Percentiles rank a stretch among this genome's conserved stretches.
Evolutionary conservation across 305 asterid genomes (phyloP).

Genomic region (Fraxinus platypoda): DNA sequence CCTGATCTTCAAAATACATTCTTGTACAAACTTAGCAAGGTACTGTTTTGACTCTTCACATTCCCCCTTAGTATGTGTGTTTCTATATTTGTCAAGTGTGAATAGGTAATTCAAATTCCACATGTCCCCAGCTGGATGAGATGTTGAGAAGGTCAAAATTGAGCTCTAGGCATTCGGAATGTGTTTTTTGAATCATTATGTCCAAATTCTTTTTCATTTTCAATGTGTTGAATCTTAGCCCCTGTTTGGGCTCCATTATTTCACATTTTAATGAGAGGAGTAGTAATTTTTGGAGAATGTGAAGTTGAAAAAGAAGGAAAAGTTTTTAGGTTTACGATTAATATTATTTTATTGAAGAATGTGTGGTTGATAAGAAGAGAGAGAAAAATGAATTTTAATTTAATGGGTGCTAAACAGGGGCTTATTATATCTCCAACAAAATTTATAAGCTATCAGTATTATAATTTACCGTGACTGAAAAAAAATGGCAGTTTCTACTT

Average conservation of each 20-base stretch:
- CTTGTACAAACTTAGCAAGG: constrained; percentile 86
- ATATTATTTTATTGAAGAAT: not conserved
- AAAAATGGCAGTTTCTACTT: not conserved
- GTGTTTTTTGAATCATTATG: not conserved
- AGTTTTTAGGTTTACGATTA: not conserved
- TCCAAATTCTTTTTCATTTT: not conserved
- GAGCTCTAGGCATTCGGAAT: constrained; percentile 11
- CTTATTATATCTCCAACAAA: not conserved
- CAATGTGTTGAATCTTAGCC: not conserved
- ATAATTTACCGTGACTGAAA: not conserved
- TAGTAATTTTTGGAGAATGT: not conserved
- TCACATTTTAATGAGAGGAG: not conserved
- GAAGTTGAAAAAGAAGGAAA: not conserved
- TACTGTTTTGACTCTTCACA: constrained; percentile 26
- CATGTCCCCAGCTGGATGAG: constrained; percentile 1
- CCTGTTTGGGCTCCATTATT: not conserved
- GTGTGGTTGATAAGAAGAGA: not conserved
- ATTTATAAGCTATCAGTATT: not conserved
- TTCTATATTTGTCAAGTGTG: not conserved
- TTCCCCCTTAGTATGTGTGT: not conserved
- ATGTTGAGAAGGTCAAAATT: not conserved
- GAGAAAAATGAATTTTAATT: not conserved
- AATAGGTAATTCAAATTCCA: constrained; percentile 6
- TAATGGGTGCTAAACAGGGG: not conserved
- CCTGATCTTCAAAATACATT: constrained; percentile 81